phyloP scores from a whole-genome alignment of 768 basidiomycete genomes.

The Albatrellus ellisii region DNA sequence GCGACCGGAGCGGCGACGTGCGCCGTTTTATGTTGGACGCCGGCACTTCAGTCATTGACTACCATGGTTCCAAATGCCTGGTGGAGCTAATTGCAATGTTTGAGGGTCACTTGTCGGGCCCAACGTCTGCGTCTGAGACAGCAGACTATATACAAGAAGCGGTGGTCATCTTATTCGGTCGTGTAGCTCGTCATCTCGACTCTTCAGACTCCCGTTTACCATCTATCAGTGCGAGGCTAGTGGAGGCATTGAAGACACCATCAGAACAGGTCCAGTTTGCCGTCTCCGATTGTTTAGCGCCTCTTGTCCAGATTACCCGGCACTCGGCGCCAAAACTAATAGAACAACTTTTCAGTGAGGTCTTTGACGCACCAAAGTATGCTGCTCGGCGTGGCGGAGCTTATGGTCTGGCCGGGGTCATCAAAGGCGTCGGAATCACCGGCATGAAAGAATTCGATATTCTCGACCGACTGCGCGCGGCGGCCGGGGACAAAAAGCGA shows the following conservation, averaged over 20 bases:
- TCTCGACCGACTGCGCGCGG: conserved; percentile 55
- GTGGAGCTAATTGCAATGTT: conserved; percentile 70
- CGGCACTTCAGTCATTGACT: conserved; percentile 69
- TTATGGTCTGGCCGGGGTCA: conserved; percentile 86
- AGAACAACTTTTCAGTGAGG: conserved; percentile 61
- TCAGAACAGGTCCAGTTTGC: conserved; percentile 95
- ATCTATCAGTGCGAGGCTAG: conserved; percentile 67
- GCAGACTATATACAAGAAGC: conserved; percentile 90
- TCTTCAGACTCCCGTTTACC: conserved; percentile 67
- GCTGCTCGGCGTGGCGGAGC: conserved; percentile 94
- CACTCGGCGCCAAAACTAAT: conserved; percentile 49
- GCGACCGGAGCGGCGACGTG: conserved; percentile 73
- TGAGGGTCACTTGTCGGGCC: conserved; percentile 52
- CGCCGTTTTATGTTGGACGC: conserved; percentile 82
- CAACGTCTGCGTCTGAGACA: conserved; percentile 44
- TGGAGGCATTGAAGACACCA: conserved; percentile 86
- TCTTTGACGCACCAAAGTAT: conserved; percentile 75
- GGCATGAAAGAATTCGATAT: conserved; percentile 78
- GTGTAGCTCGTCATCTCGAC: conserved; percentile 80
- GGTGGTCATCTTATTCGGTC: conserved; percentile 87
- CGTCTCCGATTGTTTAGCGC: conserved; percentile 89
- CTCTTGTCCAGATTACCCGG: conserved; percentile 63
- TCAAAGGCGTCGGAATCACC: conserved; percentile 82
- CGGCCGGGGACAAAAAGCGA: conserved; percentile 80
- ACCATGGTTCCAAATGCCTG: conserved; percentile 62